These are phyloP conservation scores for Aegle marmelos DNA, from an alignment of 345 rosid species.

Conservation along the genomic window DNA sequence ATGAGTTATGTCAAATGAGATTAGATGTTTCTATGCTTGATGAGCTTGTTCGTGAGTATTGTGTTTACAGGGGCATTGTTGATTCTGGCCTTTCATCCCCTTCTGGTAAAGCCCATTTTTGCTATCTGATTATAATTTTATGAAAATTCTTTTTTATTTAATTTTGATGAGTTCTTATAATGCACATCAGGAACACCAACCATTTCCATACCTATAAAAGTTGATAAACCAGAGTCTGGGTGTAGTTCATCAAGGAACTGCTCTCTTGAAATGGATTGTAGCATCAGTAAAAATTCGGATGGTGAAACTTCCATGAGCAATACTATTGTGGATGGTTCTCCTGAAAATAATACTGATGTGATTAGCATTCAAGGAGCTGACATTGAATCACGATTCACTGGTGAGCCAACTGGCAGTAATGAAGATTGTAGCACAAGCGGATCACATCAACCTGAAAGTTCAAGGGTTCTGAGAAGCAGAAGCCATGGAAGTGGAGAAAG, in stretches of 20 bases:
- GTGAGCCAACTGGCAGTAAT: constrained; percentile 45
- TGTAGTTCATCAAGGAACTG: constrained; percentile 41
- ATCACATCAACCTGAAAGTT: constrained; percentile 47
- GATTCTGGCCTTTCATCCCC: constrained; percentile 37
- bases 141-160: constrained; percentile 7
- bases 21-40: constrained; percentile 73
- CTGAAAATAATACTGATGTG: constrained; percentile 43
- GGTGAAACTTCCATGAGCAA: constrained; percentile 44
- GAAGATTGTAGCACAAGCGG: constrained; percentile 89
- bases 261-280: constrained; percentile 53
- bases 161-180: constrained; percentile 11
- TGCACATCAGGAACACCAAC: constrained; percentile 38
- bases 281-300: constrained; percentile 49
- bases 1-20: constrained; percentile 89
- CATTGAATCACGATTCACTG: constrained; percentile 48
- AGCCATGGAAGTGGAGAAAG: constrained; percentile 54
- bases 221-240: constrained; percentile 38
- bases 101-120: constrained; percentile 37
- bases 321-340: constrained; percentile 35
- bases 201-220: constrained; percentile 35
- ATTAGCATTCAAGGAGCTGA: constrained; percentile 46
- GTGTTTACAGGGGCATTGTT: constrained; percentile 87
- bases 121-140: background rate
- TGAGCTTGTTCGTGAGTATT: constrained; percentile 82
- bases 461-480: constrained; percentile 48